Conservation (phyloP, 305 asterid genomes). For the Euphrasia arctica region DNA sequence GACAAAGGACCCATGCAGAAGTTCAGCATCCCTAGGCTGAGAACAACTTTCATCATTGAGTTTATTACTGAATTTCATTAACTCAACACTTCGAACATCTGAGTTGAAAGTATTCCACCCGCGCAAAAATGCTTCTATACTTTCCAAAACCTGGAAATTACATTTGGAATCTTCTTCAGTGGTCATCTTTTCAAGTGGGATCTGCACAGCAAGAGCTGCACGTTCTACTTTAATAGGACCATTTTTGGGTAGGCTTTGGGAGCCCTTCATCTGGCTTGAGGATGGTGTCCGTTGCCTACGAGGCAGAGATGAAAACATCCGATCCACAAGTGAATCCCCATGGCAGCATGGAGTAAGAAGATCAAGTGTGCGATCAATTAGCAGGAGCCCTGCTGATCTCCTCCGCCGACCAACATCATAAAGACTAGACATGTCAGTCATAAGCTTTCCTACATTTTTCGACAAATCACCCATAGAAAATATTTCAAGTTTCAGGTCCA, state of each 20-base stretch:
- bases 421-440: constrained; percentile 96
- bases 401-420: constrained; percentile 94
- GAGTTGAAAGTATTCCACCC: constrained; percentile 71
- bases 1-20: constrained; percentile 74
- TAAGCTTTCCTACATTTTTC: constrained; percentile 83
- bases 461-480: constrained; percentile 96
- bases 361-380: constrained; percentile 92
- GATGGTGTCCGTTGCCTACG: constrained; percentile 52
- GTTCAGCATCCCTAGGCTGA: constrained; percentile 35
- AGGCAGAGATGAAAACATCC: constrained; percentile 77
- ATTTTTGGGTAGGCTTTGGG: constrained; percentile 53
- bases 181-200: constrained; percentile 62
- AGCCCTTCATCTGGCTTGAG: constrained; percentile 45
- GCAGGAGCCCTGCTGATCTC: constrained; percentile 84
- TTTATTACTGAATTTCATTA: constrained; percentile 50
- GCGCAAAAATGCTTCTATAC: constrained; percentile 70
- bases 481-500: constrained; percentile 97
- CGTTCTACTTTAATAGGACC: constrained; percentile 52
- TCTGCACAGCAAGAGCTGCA: constrained; percentile 67
- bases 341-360: constrained; percentile 98
- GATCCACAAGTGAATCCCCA: constrained; percentile 95
- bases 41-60: constrained; percentile 39
- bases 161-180: constrained; percentile 42
- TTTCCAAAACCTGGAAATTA: constrained; percentile 59
- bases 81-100: constrained; percentile 43